Conservation (phyloP, 129 eudicot genomes). For the Tagetes erecta region DNA sequence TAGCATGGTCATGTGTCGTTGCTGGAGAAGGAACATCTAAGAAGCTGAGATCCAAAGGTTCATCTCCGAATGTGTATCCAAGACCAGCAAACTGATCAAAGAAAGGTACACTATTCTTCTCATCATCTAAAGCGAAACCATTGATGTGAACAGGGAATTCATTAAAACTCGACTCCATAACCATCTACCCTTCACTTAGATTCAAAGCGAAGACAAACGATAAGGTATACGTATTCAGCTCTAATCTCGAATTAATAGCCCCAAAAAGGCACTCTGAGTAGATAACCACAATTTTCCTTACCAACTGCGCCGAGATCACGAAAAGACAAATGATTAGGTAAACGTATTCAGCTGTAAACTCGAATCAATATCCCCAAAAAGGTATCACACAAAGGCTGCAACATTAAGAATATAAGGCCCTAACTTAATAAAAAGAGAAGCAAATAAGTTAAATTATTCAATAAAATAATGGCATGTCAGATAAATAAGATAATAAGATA, state of each 20-base stretch:
- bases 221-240: neutral
- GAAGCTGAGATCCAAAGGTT: slow-evolving; percentile 50
- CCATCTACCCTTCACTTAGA: slow-evolving; percentile 16
- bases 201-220: slow-evolving; percentile 5
- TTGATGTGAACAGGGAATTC: slow-evolving; percentile 10
- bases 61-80: slow-evolving; percentile 46
- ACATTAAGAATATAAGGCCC: slow-evolving; percentile 28
- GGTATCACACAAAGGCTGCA: slow-evolving; percentile 27
- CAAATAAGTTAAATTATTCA: slow-evolving; percentile 4
- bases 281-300: neutral
- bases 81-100: slow-evolving; percentile 37
- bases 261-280: slow-evolving; percentile 5
- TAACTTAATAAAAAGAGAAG: neutral
- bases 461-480: slow-evolving; percentile 21
- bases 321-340: slow-evolving; percentile 33
- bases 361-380: slow-evolving; percentile 11
- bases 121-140: slow-evolving; percentile 42
- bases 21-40: slow-evolving; percentile 39
- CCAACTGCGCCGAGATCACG: slow-evolving; percentile 21
- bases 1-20: slow-evolving; percentile 14
- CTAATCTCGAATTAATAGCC: slow-evolving; percentile 15
- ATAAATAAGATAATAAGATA: slow-evolving; percentile 19
- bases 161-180: slow-evolving; percentile 55
- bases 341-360: slow-evolving; percentile 14
- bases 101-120: slow-evolving; percentile 25